Percentiles rank a stretch among this genome's conserved stretches.
These are phyloP conservation scores for Monilinia fructigena DNA, from an alignment of 2,329 filamentous ascomycete species.

Conservation along the genomic window DNA sequence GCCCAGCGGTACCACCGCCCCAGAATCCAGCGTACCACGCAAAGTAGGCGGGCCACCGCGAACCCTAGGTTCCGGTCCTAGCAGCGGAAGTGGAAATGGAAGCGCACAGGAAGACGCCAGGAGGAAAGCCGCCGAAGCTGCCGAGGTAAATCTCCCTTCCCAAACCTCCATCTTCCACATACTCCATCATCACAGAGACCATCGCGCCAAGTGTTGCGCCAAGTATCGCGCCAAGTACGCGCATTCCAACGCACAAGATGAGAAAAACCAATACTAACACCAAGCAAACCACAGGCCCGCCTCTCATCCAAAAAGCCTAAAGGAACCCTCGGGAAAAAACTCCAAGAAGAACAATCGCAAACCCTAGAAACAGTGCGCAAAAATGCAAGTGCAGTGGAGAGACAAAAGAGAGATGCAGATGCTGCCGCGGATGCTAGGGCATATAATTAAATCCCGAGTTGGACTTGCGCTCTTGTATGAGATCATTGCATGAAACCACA, in stretches of 20 bases:
- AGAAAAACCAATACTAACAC: background rate
- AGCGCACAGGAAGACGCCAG: slow-evolving; percentile 48
- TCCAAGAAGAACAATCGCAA: slow-evolving; percentile 74
- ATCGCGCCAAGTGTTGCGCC: too few species aligned
- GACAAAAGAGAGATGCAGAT: slow-evolving; percentile 62
- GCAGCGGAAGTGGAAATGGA: slow-evolving; percentile 43
- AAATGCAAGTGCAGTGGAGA: slow-evolving; percentile 65
- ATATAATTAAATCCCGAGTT: slow-evolving; percentile 51
- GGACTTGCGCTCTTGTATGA: too few species aligned
- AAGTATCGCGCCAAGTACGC: too few species aligned
- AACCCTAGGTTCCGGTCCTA: slow-evolving; percentile 59
- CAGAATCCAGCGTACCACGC: slow-evolving; percentile 48
- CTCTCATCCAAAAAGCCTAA: slow-evolving; percentile 2
- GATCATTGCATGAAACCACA: too few species aligned
- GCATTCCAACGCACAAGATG: background rate
- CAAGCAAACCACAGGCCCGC: background rate
- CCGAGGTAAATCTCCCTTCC: slow-evolving; percentile 50
- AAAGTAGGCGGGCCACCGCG: slow-evolving; percentile 57
- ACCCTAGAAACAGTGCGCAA: slow-evolving; percentile 67
- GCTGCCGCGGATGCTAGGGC: slow-evolving; percentile 54
- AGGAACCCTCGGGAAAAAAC: slow-evolving; percentile 59
- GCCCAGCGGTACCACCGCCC: slow-evolving; percentile 35
- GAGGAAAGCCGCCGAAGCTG: slow-evolving; percentile 73
- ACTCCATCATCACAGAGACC: too few species aligned
- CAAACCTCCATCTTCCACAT: too few species aligned